Evolutionary conservation across 2,329 filamentous ascomycete genomes (phyloP), one percentile per base, ranked within the genome.

Genomic region (Dissoconium aciculare): DNA sequence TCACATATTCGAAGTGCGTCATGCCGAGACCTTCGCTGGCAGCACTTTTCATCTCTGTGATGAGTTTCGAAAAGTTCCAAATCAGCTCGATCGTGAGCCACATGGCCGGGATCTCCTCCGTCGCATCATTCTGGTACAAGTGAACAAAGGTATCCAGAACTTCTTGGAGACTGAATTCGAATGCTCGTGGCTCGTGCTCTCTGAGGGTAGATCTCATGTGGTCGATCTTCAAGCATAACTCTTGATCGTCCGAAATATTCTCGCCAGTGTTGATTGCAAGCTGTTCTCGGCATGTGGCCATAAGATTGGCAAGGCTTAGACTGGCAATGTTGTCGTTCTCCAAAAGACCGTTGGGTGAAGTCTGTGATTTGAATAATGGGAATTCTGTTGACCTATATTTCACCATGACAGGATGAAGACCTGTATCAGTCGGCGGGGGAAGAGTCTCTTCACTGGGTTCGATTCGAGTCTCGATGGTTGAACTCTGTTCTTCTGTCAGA

Each of bases 111-210:
- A 67, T 61, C 2, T 64, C 62, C 13, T 60, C 51, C 24, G 59
- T 51, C 14, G 63, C 68, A 46, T 77, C 73, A 44, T 78, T 73
- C 17, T 59, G 59, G 40, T 67, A 63, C 27, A 80, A 55, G 11
- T 61, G 58, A 35, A 73, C 52, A 44, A 74, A 75, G 27, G 76
- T 49, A 31, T 69, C 61, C 35, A 78, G 52, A 26, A 80, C 57
- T 34, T 74, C 62, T 27, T 63, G 56, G 30, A 78, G 55, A 28
- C 65, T 64, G 38, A 67, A 53, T 43, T 62, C 54, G 41, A 58
- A 54, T 28, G 62, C 50, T 45, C 64, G 53, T 23, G 52, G 48
- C 26, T 64, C 68, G 45, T 64, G 61, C 58, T 76, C 71, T 43
- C 59, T 62, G 43, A 73, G 53, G 43, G 66, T 60, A 33, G 75